phyloP scores from a whole-genome alignment of 2,329 filamentous ascomycete genomes.

The Ilyonectria mors-panacis region DNA sequence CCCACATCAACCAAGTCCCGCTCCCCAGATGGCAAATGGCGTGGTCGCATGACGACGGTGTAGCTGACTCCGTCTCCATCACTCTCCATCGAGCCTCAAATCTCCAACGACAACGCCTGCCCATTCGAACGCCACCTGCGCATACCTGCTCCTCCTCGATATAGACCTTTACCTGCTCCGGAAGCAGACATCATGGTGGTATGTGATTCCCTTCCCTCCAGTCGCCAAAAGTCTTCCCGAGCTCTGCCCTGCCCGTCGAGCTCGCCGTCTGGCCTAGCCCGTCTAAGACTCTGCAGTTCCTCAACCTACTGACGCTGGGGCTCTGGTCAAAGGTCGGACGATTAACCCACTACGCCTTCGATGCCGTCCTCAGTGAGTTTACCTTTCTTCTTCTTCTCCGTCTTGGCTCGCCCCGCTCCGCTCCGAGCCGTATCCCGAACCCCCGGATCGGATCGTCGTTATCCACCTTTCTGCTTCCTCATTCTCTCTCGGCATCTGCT shows the following conservation, averaged over 20 bases:
- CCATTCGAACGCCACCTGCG: not conserved
- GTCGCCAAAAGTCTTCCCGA: conserved; percentile 25
- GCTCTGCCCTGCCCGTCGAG: conserved; percentile 40
- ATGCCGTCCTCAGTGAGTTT: conserved; percentile 88
- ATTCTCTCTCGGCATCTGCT: not conserved
- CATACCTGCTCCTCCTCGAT: not conserved
- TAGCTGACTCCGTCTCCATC: conserved; percentile 36
- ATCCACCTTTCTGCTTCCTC: not conserved
- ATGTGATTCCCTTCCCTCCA: conserved; percentile 39
- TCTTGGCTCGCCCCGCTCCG: conserved; percentile 5
- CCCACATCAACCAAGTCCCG: conserved; percentile 38
- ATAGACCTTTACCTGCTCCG: not conserved
- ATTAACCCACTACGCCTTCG: conserved; percentile 94
- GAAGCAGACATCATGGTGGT: conserved; percentile 52
- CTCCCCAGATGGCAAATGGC: conserved; percentile 31
- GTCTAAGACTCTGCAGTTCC: conserved; percentile 66
- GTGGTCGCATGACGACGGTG: conserved; percentile 45
- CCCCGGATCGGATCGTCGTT: not conserved
- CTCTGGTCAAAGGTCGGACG: conserved; percentile 87
- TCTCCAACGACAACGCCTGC: conserved; percentile 3
- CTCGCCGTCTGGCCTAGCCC: conserved; percentile 42
- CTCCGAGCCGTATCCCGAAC: not conserved
- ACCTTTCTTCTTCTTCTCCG: not conserved
- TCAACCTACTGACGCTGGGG: conserved; percentile 79
- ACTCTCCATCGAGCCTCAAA: conserved; percentile 26